Conservation (phyloP, 805 yeast genomes). For the Isabelozyma gotoi region DNA sequence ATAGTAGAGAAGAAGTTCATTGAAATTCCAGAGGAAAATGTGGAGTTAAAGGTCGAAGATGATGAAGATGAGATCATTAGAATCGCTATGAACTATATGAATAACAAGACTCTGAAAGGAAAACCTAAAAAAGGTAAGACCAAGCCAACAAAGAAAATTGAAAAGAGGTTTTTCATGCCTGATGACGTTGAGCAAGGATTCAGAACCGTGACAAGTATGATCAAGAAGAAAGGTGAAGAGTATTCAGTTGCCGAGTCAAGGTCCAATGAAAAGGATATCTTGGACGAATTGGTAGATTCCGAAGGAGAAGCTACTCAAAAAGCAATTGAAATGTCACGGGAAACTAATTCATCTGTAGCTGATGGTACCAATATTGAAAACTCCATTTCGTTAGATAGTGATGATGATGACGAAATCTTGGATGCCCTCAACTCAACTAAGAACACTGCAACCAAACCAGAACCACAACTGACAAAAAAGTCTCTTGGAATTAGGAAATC, state of each 20-base stretch:
- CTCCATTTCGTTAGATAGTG: not conserved
- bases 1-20: slow-evolving; percentile 54
- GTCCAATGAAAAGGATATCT: slow-evolving; percentile 7
- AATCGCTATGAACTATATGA: slow-evolving; percentile 65
- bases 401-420: not conserved
- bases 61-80: slow-evolving; percentile 65
- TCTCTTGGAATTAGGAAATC: not conserved
- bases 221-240: slow-evolving; percentile 24
- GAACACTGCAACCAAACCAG: not conserved
- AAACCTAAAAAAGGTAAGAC: slow-evolving; percentile 10
- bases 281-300: slow-evolving; percentile 9
- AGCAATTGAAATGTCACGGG: not conserved
- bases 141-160: slow-evolving; percentile 13
- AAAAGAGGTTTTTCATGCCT: slow-evolving; percentile 67
- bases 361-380: not conserved
- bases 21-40: slow-evolving; percentile 70
- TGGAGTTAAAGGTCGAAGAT: slow-evolving; percentile 53
- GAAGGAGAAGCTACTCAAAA: slow-evolving; percentile 5
- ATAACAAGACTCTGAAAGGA: slow-evolving; percentile 9
- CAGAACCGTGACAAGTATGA: slow-evolving; percentile 48
- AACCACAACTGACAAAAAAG: not conserved
- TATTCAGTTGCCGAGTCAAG: slow-evolving; percentile 5
- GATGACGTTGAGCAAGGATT: slow-evolving; percentile 70
- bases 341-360: not conserved
- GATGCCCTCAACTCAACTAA: not conserved